Conservation (phyloP, 192 early-diverging fungal species). For the Backusella mclennaniae region DNA sequence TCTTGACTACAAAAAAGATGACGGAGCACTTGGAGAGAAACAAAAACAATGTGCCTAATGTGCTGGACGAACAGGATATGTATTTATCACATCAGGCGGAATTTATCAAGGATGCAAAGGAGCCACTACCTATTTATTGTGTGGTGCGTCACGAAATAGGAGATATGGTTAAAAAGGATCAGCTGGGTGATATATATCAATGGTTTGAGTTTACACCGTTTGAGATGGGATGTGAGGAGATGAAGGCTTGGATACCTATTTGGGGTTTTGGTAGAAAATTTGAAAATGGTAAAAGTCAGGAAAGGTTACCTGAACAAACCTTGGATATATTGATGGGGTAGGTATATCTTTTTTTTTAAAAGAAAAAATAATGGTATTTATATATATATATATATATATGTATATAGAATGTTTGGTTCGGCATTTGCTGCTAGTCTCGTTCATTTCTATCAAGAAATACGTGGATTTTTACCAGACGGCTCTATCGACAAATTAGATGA, state of each 20-base stretch:
- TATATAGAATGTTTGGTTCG: constrained; percentile 39
- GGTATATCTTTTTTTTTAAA: not conserved
- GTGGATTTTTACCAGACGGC: constrained; percentile 36
- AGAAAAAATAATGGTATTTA: not conserved
- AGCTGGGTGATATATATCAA: constrained; percentile 46
- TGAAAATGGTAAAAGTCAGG: constrained; percentile 56
- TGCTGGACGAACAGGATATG: constrained; percentile 25
- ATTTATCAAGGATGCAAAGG: constrained; percentile 55
- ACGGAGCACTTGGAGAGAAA: constrained; percentile 33
- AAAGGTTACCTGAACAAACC: constrained; percentile 64
- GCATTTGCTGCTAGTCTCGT: constrained; percentile 54
- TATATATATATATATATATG: not conserved
- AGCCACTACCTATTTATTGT: constrained; percentile 79
- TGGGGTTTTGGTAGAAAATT: constrained; percentile 80
- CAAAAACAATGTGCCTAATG: constrained; percentile 8
- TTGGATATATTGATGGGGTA: constrained; percentile 67
- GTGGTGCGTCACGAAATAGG: constrained; percentile 61
- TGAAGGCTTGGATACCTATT: constrained; percentile 69
- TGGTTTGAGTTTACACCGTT: constrained; percentile 87
- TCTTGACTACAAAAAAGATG: constrained; percentile 40
- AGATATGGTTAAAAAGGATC: constrained; percentile 23
- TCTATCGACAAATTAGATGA: constrained; percentile 39
- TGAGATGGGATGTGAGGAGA: constrained; percentile 78
- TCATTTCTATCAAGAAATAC: constrained; percentile 48
- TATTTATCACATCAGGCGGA: constrained; percentile 54